Conservation (phyloP, 352 stramenopile genomes). For the Phytophthora capsici region DNA sequence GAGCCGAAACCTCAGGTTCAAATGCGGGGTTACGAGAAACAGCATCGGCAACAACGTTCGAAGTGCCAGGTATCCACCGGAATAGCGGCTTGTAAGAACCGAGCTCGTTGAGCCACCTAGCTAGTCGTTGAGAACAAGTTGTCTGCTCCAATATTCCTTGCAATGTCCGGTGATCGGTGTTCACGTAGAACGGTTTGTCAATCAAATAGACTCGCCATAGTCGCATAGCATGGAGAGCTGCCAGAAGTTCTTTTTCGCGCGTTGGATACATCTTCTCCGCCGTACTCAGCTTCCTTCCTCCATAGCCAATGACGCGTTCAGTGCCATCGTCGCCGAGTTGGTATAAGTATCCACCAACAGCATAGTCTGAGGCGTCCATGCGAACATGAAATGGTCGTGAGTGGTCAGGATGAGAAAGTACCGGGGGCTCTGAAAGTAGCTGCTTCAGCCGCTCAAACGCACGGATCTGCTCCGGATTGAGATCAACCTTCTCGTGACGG, state of each 20-base stretch:
- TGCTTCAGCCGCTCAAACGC: neutral
- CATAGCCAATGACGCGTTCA: neutral
- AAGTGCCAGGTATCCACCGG: neutral
- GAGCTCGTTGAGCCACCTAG: constrained; percentile 1
- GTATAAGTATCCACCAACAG: constrained; percentile 13
- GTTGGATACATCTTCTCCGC: constrained; percentile 4
- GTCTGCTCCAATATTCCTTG: neutral
- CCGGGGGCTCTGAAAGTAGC: neutral
- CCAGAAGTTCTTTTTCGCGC: constrained; percentile 8
- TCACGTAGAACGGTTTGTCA: neutral
- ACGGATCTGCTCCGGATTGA: neutral
- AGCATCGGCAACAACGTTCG: neutral
- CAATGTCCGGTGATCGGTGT: neutral
- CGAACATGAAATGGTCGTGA: neutral
- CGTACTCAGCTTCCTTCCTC: neutral
- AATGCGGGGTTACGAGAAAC: too few species aligned
- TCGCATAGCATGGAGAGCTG: neutral
- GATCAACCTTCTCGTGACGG: neutral
- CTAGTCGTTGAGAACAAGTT: neutral
- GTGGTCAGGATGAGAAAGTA: neutral
- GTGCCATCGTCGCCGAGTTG: neutral
- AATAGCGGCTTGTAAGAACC: neutral
- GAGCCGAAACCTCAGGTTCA: too few species aligned
- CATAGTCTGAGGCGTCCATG: constrained; percentile 2
- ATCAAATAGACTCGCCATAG: neutral